Evolutionary conservation across 345 rosid species (phyloP).

Genomic region (Aquilaria malaccensis): DNA sequence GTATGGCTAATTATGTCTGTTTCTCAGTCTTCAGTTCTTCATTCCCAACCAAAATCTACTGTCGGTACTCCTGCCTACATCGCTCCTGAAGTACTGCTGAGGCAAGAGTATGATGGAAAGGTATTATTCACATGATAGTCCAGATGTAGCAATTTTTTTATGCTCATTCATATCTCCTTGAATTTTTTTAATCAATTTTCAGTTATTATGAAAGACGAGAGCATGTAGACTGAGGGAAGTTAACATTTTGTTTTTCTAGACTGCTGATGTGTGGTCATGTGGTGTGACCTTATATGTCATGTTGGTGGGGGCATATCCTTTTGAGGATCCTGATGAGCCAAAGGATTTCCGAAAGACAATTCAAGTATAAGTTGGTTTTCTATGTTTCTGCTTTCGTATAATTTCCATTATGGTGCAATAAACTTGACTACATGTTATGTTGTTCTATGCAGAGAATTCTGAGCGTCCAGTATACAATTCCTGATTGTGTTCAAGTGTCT

Average conservation of each 20-base stretch:
- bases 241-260: conserved; percentile 33
- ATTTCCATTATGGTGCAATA: not conserved
- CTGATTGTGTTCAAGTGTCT: conserved; percentile 64
- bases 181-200: not conserved
- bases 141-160: not conserved
- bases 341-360: conserved; percentile 82
- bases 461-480: conserved; percentile 79
- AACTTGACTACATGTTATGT: not conserved
- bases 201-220: too few relatives aligned
- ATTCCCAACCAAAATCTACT: conserved; percentile 94
- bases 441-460: conserved; percentile 59
- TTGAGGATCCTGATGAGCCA: conserved; percentile 96
- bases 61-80: conserved; percentile 99
- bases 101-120: conserved; percentile 94
- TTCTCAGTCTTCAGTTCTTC: conserved; percentile 80
- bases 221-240: not conserved
- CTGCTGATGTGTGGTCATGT: conserved; percentile 98
- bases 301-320: conserved; percentile 95
- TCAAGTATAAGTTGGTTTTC: conserved; percentile 34
- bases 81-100: conserved; percentile 87
- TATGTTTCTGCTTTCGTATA: not conserved
- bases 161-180: not conserved
- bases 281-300: conserved; percentile 92
- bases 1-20: not conserved
- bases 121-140: conserved; percentile 23